Percentiles rank a stretch among this genome's conserved stretches.
phyloP scores from a whole-genome alignment of 108 stramenopile species.

The Skeletonema grethae region DNA sequence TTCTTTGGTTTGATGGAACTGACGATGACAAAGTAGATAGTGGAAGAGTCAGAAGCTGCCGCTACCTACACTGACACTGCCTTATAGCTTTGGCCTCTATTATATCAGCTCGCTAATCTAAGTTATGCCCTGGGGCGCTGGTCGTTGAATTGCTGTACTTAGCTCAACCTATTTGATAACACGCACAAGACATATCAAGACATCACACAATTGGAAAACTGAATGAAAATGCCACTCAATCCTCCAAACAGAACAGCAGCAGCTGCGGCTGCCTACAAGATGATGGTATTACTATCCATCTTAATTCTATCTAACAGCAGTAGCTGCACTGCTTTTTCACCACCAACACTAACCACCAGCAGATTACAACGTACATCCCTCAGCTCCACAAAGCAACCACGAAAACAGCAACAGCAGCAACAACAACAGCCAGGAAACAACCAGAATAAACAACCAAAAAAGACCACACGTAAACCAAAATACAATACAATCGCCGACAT shows the following conservation, averaged over 20 bases:
- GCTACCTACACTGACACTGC: no score
- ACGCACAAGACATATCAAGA: no score
- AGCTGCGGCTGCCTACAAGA: background rate
- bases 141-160: no score
- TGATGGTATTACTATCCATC: background rate
- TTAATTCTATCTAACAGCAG: background rate
- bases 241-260: background rate
- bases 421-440: background rate
- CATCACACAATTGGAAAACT: background rate
- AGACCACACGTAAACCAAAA: conserved; percentile 4
- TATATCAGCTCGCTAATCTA: no score
- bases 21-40: no score
- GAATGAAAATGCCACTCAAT: background rate
- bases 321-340: background rate
- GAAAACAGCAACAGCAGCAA: conserved; percentile 4
- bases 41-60: no score
- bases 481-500: conserved; percentile 36
- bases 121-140: no score
- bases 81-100: no score
- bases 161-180: no score
- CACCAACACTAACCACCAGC: background rate
- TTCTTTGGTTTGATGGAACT: no score
- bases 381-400: background rate
- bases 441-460: background rate
- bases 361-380: background rate